phyloP scores from a whole-genome alignment of 805 yeast genomes.

The Ogataea methanolica region DNA sequence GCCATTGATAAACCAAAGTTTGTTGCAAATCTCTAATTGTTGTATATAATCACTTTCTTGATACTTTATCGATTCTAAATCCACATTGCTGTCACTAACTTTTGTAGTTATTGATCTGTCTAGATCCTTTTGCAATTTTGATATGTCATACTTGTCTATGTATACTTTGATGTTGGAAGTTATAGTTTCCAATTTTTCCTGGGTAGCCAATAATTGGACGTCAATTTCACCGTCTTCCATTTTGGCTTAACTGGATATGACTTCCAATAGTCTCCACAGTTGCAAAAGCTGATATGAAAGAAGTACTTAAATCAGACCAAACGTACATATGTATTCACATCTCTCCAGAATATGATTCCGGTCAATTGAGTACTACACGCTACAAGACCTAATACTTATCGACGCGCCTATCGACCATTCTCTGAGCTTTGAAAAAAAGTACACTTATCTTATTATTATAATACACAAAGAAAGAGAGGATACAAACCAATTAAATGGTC shows the following conservation, averaged over 20 bases:
- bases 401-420: background rate
- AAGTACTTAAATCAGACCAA: background rate
- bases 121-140: conserved; percentile 9
- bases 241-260: background rate
- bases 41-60: conserved; percentile 17
- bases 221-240: background rate
- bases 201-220: background rate
- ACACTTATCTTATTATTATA: background rate
- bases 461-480: background rate
- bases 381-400: background rate
- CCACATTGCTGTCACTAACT: background rate
- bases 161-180: background rate
- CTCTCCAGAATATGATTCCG: background rate
- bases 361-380: background rate
- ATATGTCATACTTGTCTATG: conserved; percentile 9
- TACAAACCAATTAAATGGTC: conserved; percentile 34
- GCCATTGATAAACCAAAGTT: conserved; percentile 29
- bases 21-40: conserved; percentile 28
- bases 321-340: background rate
- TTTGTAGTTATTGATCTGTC: background rate
- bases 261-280: no score
- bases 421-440: background rate
- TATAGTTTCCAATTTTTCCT: background rate
- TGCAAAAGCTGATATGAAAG: no score
- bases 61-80: background rate